Evolutionary conservation across 352 stramenopile species (phyloP).

Genomic region (Phytophthora brassicae): DNA sequence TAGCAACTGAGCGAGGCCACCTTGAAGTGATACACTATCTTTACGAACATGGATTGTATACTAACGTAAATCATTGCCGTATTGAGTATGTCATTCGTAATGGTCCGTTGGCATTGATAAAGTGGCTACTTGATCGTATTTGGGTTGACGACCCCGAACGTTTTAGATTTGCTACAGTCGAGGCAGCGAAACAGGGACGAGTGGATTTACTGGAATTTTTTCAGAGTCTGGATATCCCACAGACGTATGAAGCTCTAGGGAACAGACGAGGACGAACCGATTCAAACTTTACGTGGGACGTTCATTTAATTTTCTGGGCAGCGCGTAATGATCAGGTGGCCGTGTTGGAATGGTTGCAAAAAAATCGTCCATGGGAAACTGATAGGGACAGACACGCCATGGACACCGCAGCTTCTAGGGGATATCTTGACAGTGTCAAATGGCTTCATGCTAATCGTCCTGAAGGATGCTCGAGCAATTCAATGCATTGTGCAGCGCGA

Average conservation of each 20-base stretch:
- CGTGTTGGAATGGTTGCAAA: not conserved
- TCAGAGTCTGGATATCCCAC: not conserved
- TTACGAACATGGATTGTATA: not conserved
- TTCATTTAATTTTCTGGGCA: not conserved
- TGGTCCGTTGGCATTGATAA: not conserved
- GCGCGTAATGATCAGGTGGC: not conserved
- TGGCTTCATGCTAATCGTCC: constrained; percentile 1
- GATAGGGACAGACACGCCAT: not conserved
- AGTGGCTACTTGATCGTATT: not conserved
- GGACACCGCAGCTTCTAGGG: not conserved
- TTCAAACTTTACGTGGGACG: constrained; percentile 1
- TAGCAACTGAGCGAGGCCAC: not conserved
- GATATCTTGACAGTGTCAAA: not conserved
- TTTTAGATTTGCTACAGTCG: too few relatives aligned
- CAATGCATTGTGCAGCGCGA: not conserved
- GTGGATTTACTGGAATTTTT: constrained; percentile 14
- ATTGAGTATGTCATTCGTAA: too few relatives aligned
- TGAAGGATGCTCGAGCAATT: not conserved
- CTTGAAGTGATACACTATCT: not conserved
- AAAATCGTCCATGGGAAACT: not conserved
- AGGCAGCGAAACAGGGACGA: not conserved
- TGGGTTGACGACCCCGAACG: too few relatives aligned
- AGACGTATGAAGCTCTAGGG: not conserved
- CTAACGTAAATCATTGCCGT: too few relatives aligned
- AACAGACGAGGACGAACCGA: not conserved